A percentile compares a stretch with the other conserved stretches of the same genome.
Evolutionary conservation across 768 basidiomycete genomes (phyloP).

Genomic region (Boletus vinaceobasis): DNA sequence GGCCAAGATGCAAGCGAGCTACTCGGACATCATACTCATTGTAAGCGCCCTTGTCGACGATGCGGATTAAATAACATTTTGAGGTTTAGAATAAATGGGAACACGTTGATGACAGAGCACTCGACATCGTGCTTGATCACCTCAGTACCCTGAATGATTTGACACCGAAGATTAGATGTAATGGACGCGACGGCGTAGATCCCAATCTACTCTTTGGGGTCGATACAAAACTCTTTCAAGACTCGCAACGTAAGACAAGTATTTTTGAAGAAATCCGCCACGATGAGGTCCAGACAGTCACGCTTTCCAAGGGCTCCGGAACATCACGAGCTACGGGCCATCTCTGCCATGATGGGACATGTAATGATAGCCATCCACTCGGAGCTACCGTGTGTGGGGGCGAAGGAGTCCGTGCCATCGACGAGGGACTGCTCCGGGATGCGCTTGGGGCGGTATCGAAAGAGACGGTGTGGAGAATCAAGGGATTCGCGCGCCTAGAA

Average conservation of each 20-base stretch:
- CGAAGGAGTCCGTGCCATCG: constrained; percentile 27
- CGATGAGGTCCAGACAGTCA: constrained; percentile 84
- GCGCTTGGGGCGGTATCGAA: constrained; percentile 57
- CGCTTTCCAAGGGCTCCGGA: constrained; percentile 48
- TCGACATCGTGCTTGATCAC: constrained; percentile 84
- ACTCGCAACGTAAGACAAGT: constrained; percentile 2
- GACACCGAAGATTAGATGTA: constrained; percentile 80
- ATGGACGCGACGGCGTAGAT: constrained; percentile 62
- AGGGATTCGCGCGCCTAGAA: constrained; percentile 71
- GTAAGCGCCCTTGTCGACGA: constrained; percentile 41
- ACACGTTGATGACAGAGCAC: constrained; percentile 67
- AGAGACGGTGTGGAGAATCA: constrained; percentile 76
- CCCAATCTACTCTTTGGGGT: constrained; percentile 85
- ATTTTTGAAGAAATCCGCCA: constrained; percentile 44
- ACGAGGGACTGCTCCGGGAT: constrained; percentile 37
- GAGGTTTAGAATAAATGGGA: constrained; percentile 82
- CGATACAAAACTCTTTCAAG: constrained; percentile 72
- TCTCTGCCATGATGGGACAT: constrained; percentile 14
- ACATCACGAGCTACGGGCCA: constrained; percentile 13
- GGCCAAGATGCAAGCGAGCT: constrained; percentile 92
- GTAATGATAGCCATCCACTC: not conserved
- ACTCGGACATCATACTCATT: constrained; percentile 87
- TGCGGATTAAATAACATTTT: constrained; percentile 6
- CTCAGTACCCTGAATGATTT: constrained; percentile 85
- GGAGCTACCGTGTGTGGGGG: not conserved